These are phyloP conservation scores for Colletotrichum sp. DNA, from an alignment of 2,329 filamentous ascomycete species.

Conservation along the genomic window DNA sequence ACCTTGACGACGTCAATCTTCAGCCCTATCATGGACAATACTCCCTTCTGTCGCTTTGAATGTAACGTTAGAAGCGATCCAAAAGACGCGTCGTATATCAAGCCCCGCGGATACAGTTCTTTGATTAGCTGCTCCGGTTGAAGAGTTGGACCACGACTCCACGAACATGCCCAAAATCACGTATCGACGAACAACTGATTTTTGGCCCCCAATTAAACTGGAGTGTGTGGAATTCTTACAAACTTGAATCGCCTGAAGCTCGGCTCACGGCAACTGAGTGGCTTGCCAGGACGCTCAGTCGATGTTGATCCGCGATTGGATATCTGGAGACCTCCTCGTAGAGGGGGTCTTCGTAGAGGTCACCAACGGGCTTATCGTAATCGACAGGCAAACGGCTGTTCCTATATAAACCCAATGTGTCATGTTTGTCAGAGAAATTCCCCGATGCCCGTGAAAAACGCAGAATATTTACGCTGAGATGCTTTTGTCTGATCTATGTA, in stretches of 20 bases:
- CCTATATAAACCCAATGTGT: neutral
- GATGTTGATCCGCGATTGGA: neutral
- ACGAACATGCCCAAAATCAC: neutral
- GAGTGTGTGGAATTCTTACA: neutral
- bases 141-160: neutral
- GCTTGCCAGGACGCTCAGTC: neutral
- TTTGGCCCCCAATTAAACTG: neutral
- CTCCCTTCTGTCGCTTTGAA: neutral
- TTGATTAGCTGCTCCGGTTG: neutral
- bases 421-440: neutral
- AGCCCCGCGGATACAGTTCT: neutral
- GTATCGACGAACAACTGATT: neutral
- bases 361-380: neutral
- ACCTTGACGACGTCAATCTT: neutral
- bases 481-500: neutral
- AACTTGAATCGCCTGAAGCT: neutral
- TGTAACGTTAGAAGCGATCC: neutral
- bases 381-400: neutral
- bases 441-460: neutral
- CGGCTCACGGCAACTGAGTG: neutral
- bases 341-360: neutral
- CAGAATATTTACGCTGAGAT: neutral
- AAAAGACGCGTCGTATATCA: neutral
- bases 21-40: neutral
- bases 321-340: neutral